Base-by-base conservation (phyloP, 345 rosid genomes). In the Jatropha curcas region DNA sequence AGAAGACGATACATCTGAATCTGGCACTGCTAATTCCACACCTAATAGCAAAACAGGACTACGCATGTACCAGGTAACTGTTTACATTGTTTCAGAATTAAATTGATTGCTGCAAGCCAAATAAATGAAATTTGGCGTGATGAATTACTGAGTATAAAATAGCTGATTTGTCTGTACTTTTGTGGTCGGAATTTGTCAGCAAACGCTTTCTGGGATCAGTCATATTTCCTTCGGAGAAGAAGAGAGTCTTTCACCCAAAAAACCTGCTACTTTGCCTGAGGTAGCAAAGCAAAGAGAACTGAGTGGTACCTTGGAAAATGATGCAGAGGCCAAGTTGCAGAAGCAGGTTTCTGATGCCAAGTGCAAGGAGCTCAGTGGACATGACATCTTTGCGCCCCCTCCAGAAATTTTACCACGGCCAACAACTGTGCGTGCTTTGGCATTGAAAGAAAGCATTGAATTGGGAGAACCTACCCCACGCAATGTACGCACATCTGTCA, bases 221-320 rank as follows among this genome's bases (percentile, higher is more conserved):
- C 97, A 89, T 75, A 92, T 95, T 76, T 93, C 98, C 31, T 93
- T 95, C 73, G 88, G 82, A n/a, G 99, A 91, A 71, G 97, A 86
- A 59, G 97, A 90, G 58, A 81, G 84, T 61, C 52, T 88, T 62
- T 84, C 96, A 28, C 98, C 93, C 37, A 91, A 84, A 71, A 93
- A 83, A 80, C 99, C 98, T 0, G 46, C 72, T 66, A 74, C 91
- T 61, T 60, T 92, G 69, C 88, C 97, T 10, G 99, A 92, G 84
- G 90, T 88, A 46, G 92, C 97, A 1, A 95, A 95, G 83, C 99
- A 95, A 87, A 89, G 99, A 4, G 99, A 95, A 77, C 82, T 95
- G 28, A 95, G 94, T 51, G 99, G 99, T 27, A 87, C 90, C 0
- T 65, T 88, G 62, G 96, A 87, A 69, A 87, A 80, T 5, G 96